Conservation (phyloP, 2,329 filamentous ascomycete genomes). For the Ophiostoma sp. region DNA sequence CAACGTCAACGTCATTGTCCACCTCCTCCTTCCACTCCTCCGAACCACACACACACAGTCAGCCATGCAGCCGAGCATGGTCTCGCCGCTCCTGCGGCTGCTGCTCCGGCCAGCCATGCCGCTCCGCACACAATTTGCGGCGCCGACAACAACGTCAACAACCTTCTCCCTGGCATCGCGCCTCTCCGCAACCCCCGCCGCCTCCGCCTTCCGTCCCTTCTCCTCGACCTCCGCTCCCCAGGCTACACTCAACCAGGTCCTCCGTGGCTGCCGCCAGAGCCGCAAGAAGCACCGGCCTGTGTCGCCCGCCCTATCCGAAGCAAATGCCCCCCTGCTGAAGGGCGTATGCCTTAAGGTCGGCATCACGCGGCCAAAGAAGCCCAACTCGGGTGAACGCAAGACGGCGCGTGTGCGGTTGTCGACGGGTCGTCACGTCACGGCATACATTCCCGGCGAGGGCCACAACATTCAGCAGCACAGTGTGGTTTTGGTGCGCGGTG, state of each 20-base stretch:
- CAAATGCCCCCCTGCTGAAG: constrained; percentile 78
- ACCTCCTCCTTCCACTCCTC: not conserved
- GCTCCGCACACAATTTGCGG: constrained; percentile 32
- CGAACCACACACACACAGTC: not conserved
- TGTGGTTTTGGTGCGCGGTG: constrained; percentile 92
- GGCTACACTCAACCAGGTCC: constrained; percentile 73
- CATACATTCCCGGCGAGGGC: constrained; percentile 95
- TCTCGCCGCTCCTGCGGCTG: constrained; percentile 40
- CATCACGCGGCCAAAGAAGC: constrained; percentile 95
- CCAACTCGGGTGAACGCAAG: constrained; percentile 96
- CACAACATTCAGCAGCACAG: constrained; percentile 99
- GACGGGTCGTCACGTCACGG: constrained; percentile 81
- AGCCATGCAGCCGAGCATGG: constrained; percentile 35
- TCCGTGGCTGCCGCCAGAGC: constrained; percentile 72
- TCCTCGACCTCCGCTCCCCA: constrained; percentile 49
- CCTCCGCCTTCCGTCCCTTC: constrained; percentile 35
- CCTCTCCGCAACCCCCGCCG: constrained; percentile 33
- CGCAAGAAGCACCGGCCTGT: constrained; percentile 82
- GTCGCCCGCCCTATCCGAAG: constrained; percentile 76
- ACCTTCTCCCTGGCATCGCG: constrained; percentile 32
- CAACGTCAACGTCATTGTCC: not conserved
- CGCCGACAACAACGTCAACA: constrained; percentile 20
- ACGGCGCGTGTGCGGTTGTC: constrained; percentile 88
- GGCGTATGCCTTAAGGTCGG: constrained; percentile 95
- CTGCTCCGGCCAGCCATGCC: constrained; percentile 37